A percentile compares a stretch with the other conserved stretches of the same genome.
phyloP scores from a whole-genome alignment of 345 rosid genomes.

The Eucalyptus marginata region DNA sequence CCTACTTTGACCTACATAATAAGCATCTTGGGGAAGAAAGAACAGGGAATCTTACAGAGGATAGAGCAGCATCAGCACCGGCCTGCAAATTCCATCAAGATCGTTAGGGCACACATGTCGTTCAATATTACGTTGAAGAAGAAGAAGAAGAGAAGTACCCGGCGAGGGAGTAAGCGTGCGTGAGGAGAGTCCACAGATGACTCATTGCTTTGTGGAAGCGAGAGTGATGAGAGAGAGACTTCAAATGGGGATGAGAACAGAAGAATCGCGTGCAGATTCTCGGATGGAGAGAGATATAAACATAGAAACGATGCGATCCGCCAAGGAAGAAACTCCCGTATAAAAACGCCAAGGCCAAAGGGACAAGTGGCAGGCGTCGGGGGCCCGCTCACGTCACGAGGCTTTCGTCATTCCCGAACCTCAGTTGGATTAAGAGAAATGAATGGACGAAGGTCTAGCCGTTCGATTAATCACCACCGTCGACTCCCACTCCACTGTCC shows the following conservation, averaged over 20 bases:
- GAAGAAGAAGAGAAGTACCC: not conserved
- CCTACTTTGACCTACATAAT: not conserved
- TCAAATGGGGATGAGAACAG: not conserved
- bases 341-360: not conserved
- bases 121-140: not conserved
- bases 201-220: not conserved
- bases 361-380: not conserved
- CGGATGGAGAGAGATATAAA: not conserved
- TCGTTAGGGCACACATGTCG: not conserved
- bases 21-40: not conserved
- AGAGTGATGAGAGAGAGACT: not conserved
- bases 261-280: not conserved
- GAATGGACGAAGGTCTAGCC: not conserved
- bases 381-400: not conserved
- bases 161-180: not conserved
- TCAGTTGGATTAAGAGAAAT: not conserved
- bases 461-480: too few relatives aligned
- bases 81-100: constrained; percentile 8
- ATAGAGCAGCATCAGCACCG: constrained; percentile 27
- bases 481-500: not conserved
- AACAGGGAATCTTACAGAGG: constrained; percentile 14
- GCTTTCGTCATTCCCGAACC: not conserved
- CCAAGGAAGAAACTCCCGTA: not conserved
- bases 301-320: not conserved
- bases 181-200: not conserved